phyloP scores from a whole-genome alignment of 2,329 filamentous ascomycete genomes.

The Pyricularia pennisetigena region DNA sequence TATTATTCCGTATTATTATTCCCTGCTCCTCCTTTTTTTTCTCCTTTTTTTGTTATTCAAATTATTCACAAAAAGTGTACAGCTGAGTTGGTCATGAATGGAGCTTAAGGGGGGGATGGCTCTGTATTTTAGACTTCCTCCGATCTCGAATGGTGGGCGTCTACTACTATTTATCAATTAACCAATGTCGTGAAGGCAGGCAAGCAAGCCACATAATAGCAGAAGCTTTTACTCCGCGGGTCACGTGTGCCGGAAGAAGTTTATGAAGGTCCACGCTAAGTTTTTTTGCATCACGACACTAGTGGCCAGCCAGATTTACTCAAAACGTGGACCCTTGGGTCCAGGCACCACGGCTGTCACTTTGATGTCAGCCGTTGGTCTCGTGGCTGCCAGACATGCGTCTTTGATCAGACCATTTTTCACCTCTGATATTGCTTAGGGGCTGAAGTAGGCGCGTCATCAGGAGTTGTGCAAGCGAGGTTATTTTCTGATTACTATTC shows the following conservation, averaged over 20 bases:
- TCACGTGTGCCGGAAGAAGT: background rate
- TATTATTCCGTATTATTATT: background rate
- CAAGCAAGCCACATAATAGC: background rate
- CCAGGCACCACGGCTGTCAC: background rate
- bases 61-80: background rate
- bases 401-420: background rate
- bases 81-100: background rate
- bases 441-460: background rate
- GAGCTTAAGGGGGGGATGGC: background rate
- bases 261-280: too few relatives aligned
- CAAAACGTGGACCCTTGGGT: background rate
- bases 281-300: too few relatives aligned
- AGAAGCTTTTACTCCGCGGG: background rate
- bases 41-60: background rate
- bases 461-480: background rate
- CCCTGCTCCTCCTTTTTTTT: background rate
- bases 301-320: background rate
- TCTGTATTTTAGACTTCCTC: background rate
- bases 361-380: background rate
- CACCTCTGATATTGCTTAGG: background rate
- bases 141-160: background rate
- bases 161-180: background rate
- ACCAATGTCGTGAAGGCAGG: background rate
- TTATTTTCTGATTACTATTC: slow-evolving; percentile 3
- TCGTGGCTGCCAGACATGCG: background rate